Conservation (phyloP, 345 rosid genomes). For the Litchi chinensis region DNA sequence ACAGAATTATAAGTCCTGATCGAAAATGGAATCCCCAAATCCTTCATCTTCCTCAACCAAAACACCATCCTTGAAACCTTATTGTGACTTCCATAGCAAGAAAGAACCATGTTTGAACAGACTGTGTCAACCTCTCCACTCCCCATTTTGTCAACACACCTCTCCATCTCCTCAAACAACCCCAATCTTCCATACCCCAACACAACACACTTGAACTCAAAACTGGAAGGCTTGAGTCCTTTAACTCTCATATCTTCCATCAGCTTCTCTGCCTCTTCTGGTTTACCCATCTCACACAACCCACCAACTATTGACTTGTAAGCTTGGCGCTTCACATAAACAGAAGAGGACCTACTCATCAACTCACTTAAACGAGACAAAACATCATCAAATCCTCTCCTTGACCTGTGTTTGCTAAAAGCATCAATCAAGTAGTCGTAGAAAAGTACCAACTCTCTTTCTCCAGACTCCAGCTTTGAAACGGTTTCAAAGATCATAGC, state of each 20-base stretch:
- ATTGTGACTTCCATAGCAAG: slow-evolving; percentile 66
- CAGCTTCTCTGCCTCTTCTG: slow-evolving; percentile 58
- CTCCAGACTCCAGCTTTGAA: slow-evolving; percentile 45
- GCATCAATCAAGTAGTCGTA: slow-evolving; percentile 64
- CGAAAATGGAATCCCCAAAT: slow-evolving; percentile 50
- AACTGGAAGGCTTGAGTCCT: slow-evolving; percentile 48
- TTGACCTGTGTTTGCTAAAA: slow-evolving; percentile 42
- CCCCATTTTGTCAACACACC: slow-evolving; percentile 46
- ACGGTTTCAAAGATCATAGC: slow-evolving; percentile 47
- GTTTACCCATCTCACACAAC: slow-evolving; percentile 64
- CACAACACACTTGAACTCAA: slow-evolving; percentile 55
- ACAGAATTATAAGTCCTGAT: slow-evolving; percentile 74
- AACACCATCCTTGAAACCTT: slow-evolving; percentile 57
- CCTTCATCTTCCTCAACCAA: slow-evolving; percentile 67
- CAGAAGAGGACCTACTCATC: slow-evolving; percentile 48
- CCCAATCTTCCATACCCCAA: slow-evolving; percentile 75
- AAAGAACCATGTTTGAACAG: slow-evolving; percentile 77
- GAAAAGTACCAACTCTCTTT: slow-evolving; percentile 57
- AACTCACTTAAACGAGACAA: slow-evolving; percentile 41
- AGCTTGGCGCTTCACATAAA: slow-evolving; percentile 62
- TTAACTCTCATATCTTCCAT: slow-evolving; percentile 48
- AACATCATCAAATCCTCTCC: slow-evolving; percentile 52
- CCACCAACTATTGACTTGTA: slow-evolving; percentile 64
- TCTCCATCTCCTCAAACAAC: slow-evolving; percentile 63
- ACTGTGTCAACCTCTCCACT: slow-evolving; percentile 58